Percentiles rank a stretch among this genome's conserved stretches.
Evolutionary conservation across 2,329 filamentous ascomycete species (phyloP).

Genomic region (Dactylellina leptospora): DNA sequence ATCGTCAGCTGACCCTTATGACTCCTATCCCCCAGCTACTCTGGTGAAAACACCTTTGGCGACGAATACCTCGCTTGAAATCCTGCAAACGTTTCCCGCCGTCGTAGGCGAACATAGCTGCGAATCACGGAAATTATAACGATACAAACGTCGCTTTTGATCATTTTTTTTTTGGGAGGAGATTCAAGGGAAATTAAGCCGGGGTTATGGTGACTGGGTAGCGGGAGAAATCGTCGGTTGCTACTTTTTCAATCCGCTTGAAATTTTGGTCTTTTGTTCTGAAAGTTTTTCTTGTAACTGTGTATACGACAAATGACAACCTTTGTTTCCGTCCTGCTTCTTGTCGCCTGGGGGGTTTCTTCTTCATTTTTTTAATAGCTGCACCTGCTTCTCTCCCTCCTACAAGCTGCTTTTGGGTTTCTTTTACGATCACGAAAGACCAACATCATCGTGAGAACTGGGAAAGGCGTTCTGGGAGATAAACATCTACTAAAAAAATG

Average conservation of each 20-base stretch:
- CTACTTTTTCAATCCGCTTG: conserved; percentile 1
- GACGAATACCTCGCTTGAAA: conserved; percentile 57
- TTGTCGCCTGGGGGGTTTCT: conserved; percentile 10
- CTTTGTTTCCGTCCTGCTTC: conserved; percentile 13
- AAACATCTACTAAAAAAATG: conserved; percentile 28
- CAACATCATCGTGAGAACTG: conserved; percentile 35
- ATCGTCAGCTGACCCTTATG: conserved; percentile 56
- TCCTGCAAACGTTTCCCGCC: conserved; percentile 38
- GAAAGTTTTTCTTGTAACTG: conserved; percentile 30
- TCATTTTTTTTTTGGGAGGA: background rate
- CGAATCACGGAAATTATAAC: conserved; percentile 23
- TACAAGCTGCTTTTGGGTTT: conserved; percentile 44
- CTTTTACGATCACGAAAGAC: conserved; percentile 35
- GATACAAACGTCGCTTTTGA: conserved; percentile 26
- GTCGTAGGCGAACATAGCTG: conserved; percentile 10
- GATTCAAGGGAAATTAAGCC: conserved; percentile 13
- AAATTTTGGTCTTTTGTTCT: conserved; percentile 20
- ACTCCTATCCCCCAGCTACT: conserved; percentile 70
- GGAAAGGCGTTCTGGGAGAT: conserved; percentile 50
- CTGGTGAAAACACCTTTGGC: conserved; percentile 98
- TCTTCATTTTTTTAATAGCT: conserved; percentile 3
- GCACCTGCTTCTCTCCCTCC: conserved; percentile 3
- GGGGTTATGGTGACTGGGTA: conserved; percentile 27
- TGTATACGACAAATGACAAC: conserved; percentile 48
- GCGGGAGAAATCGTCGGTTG: conserved; percentile 22